Conservation (phyloP, 768 basidiomycete genomes). For the Amanita rubescens region DNA sequence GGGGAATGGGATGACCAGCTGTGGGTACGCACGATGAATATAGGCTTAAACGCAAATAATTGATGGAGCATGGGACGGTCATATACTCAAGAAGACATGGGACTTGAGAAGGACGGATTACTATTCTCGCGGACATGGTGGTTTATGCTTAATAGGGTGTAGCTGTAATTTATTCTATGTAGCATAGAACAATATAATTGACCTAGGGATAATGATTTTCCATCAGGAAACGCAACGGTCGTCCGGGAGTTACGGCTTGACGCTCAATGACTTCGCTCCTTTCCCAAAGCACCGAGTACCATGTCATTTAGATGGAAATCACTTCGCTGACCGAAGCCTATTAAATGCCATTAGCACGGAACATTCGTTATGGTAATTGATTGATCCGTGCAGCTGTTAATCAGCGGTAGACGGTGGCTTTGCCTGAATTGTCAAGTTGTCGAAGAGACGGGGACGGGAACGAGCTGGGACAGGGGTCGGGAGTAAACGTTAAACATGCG, state of each 20-base stretch:
- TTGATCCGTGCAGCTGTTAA: too few relatives aligned
- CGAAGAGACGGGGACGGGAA: too few relatives aligned
- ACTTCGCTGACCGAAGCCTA: neutral
- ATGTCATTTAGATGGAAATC: neutral
- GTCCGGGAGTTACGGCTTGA: neutral
- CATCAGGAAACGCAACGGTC: neutral
- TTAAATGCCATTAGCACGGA: too few relatives aligned
- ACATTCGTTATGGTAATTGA: too few relatives aligned
- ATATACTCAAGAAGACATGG: neutral
- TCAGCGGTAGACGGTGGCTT: too few relatives aligned
- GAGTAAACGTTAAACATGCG: too few relatives aligned
- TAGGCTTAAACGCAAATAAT: neutral
- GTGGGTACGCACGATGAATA: slow-evolving; percentile 1
- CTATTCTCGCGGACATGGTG: neutral
- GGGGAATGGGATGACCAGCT: slow-evolving; percentile 12
- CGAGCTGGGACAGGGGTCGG: too few relatives aligned
- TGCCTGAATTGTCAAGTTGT: too few relatives aligned
- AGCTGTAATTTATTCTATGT: neutral
- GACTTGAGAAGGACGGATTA: neutral
- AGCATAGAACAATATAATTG: neutral
- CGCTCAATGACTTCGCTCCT: neutral
- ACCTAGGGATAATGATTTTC: neutral
- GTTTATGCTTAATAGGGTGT: neutral
- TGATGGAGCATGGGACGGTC: neutral
- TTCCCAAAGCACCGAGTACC: neutral